Base-by-base conservation (phyloP, 129 eudicot species). In the Lactuca saligna region DNA sequence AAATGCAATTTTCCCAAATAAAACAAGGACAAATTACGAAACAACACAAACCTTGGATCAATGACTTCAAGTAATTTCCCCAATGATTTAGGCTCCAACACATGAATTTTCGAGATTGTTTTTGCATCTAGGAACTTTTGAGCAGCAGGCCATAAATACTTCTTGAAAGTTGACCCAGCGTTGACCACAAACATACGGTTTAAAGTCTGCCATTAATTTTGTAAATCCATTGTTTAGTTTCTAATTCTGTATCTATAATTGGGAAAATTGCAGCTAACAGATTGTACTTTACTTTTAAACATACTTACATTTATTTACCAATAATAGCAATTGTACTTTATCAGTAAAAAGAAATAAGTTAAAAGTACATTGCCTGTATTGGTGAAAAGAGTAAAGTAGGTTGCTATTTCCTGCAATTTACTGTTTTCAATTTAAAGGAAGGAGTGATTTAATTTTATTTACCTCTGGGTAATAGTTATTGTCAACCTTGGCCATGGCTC, bases 141-240 rank as follows among this genome's bases (percentile, higher is more conserved):
- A 49, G 96, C 97, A 46, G 96, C 93, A 34, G 97, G 97, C 97
- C 97, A 91, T 70, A 91, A 84, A 82, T 86, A 82, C 81, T 81
- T 91, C 77, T 78, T 88, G 61, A 91, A 91, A 50, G 88, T 87
- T 57, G 88, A 58, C 49, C 96, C 88, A 65, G 97, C 97, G 80
- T 91, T 91, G 51, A 88, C 96, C 76, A 91, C 74, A 70, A 76
- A 88, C 97, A 91, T 85, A 42, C 83, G 87, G 35, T 91, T 86
- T 63, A 91, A 86, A 14, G 97, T 91, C 97, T 91, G 80, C 59
- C 14, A 42, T 34, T 42, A 79, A 80, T 12, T 62, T 33, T 34
- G 50, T 59, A 34, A 29, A 69, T 41, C 39, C 71, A 32, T 53
- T 55, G 46, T 25, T 46, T 63, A 69, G 54, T 25, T 58, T 55